A percentile compares a stretch with the other conserved stretches of the same genome.
These are phyloP conservation scores for Tanacetum coccineum DNA, from an alignment of 129 eudicot genomes.

Conservation along the genomic window DNA sequence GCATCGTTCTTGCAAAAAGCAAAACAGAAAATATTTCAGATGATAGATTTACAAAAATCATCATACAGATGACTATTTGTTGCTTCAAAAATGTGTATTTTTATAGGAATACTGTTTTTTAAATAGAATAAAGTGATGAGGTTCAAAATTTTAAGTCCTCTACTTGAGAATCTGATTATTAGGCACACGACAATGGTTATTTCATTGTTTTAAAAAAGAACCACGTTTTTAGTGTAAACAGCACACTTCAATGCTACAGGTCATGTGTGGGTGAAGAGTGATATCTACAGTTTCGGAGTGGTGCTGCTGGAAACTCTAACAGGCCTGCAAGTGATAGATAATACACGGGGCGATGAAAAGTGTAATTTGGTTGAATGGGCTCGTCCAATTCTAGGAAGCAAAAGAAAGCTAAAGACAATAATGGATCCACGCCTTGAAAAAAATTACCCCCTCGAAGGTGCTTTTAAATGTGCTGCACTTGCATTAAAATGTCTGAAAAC, in stretches of 20 bases:
- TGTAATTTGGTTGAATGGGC: slow-evolving; percentile 5
- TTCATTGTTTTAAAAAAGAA: no score
- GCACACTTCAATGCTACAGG: slow-evolving; percentile 9
- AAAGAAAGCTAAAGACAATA: slow-evolving; percentile 5
- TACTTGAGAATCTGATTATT: no score
- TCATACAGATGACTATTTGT: no score
- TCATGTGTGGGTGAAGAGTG: slow-evolving; percentile 13
- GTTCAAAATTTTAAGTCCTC: no score
- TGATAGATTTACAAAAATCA: no score
- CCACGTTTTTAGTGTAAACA: no score
- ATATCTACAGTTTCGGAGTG: slow-evolving; percentile 31
- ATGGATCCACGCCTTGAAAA: slow-evolving; percentile 28
- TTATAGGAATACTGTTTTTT: no score
- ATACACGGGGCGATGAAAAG: not conserved
- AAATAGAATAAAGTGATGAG: no score
- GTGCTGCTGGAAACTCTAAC: slow-evolving; percentile 22
- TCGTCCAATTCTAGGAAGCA: not conserved
- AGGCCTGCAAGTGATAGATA: not conserved
- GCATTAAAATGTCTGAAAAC: slow-evolving; percentile 15
- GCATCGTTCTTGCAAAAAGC: no score
- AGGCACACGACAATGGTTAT: not conserved
- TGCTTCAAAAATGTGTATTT: no score
- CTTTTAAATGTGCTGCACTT: slow-evolving; percentile 7
- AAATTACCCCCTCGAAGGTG: slow-evolving; percentile 14
- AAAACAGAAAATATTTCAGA: no score